Evolutionary conservation across 2,329 filamentous ascomycete species (phyloP).

Genomic region (Colletotrichum lupini): DNA sequence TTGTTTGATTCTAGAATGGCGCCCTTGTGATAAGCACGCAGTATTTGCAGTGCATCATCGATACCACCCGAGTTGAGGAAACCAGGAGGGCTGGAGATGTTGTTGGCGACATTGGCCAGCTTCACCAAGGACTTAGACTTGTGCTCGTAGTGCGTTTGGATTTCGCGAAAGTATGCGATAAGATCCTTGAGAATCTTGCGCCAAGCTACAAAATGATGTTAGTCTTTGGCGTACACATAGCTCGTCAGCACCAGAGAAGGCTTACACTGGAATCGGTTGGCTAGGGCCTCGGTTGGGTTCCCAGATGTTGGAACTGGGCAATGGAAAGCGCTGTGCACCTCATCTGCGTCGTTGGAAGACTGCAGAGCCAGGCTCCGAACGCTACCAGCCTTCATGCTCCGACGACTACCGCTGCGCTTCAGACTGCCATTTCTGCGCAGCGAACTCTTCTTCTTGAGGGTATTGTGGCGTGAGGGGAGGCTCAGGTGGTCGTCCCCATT

Average conservation of each 20-base stretch:
- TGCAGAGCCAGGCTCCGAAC: conserved; percentile 83
- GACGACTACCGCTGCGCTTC: conserved; percentile 82
- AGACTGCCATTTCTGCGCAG: conserved; percentile 79
- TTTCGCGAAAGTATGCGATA: conserved; percentile 92
- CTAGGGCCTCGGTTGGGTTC: conserved; percentile 87
- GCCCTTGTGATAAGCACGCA: conserved; percentile 85
- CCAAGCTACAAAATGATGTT: conserved; percentile 72
- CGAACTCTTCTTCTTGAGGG: conserved; percentile 89
- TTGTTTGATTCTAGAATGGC: conserved; percentile 85
- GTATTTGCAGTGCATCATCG: conserved; percentile 83
- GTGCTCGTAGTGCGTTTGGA: conserved; percentile 89
- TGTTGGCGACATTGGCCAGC: conserved; percentile 85
- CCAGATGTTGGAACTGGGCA: conserved; percentile 90
- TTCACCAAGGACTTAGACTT: conserved; percentile 85
- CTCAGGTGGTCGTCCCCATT: conserved; percentile 56
- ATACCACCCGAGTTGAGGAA: conserved; percentile 88
- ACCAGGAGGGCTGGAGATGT: conserved; percentile 76
- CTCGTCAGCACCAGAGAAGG: conserved; percentile 12
- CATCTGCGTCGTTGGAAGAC: conserved; percentile 73
- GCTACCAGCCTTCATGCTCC: conserved; percentile 86
- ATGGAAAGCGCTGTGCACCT: conserved; percentile 85
- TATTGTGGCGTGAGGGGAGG: conserved; percentile 68
- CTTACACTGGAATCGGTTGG: conserved; percentile 88
- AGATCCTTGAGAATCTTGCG: conserved; percentile 94
- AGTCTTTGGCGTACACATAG: neutral